Evolutionary conservation across 176 grass and related monocot species (phyloP), one percentile per base, ranked within the genome.

Genomic region (Musa troglodytarum): DNA sequence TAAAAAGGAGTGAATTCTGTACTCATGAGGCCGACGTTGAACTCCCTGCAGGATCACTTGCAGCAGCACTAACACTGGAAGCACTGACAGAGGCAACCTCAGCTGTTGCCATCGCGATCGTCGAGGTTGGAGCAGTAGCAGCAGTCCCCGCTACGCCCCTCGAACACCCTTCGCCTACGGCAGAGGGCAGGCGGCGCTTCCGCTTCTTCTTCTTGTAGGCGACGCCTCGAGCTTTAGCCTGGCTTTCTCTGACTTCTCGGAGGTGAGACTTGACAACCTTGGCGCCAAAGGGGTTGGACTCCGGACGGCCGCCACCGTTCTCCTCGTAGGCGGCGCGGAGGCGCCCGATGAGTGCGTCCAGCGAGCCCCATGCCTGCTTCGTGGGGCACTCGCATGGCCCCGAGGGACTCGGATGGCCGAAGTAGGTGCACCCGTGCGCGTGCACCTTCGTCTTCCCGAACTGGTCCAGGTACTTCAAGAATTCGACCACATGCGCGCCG

Each of bases 391-490:
- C 78, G 49, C 89, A 92, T 0, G 89, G 83, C 2, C 77, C 81
- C 25, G 89, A 83, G 20, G 87, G 92, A 57, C 80, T 85, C 1
- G 89, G 89, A 71, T 90, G 79, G 17, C 89, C 88, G 63, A 96
- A 96, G 87, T 86, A 83, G 63, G 85, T 69, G 82, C 92, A 96
- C 15, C 74, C 85, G 16, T 87, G 86, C 21, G 49, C 82, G 81
- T 96, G 92, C 12, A 96, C 92, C 79, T 89, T 96, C 22, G 92
- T 96, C 88, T 96, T 96, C 56, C 92, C 92, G 69, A 96, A 96
- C 85, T 92, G 89, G 72, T 96, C 92, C 13, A 96, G 78, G 79
- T 96, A 96, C 26, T 79, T 83, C 17, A 96, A 79, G 87, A 96
- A 96, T 78, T 96, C 92, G 49, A 96, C 88, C 22, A 96, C 92